Evolutionary conservation across 345 rosid species (phyloP), one percentile per base, ranked within the genome.

Genomic region (Capsella bursapastoris): DNA sequence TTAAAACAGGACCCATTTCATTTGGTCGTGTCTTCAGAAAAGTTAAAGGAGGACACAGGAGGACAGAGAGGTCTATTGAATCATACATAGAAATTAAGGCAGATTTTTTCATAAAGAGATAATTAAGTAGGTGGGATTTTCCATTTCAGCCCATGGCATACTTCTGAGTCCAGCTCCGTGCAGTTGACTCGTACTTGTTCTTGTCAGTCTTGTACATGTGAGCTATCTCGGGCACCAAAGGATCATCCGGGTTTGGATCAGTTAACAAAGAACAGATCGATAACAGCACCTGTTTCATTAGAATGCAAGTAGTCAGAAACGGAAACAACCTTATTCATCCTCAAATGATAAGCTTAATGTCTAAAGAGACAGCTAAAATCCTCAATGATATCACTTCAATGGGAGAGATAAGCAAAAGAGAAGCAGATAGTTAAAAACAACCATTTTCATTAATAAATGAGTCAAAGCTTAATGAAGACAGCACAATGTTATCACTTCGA

Each of bases 101-200:
- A 69, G 12, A 53, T 14, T 43, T 61, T 72, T 68, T 43, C 63
- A 68, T 75, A 60, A 68, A 72, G 71, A 80, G 58, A 73, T 11
- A n/a, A 63, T 47, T 72, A 57, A 72, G 68, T 59, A 6, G 72
- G 48, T 12, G 80, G 45, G 18, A 35, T 57, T 45, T 64, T 64
- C 56, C 37, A 25, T 73, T 48, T 48, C 61, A 91, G 81, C 98
- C 97, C 98, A 93, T 93, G 65, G 97, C 98, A 74, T 93, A 93
- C 86, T 93, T 91, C 88, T 93, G 97, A 81, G 98, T 91, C 98
- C 98, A 93, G 91, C 92, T 93, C 85, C 98, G 88, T 28, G 97
- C 97, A 9, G 93, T 91, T 3, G 94, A 91, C 87, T 93, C 98
- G 0, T 93, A 93, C 87, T 93, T 91, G 82, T 55, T 86, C 83